Conservation (phyloP, 2,329 filamentous ascomycete genomes). For the Parafenestella ontariensis region DNA sequence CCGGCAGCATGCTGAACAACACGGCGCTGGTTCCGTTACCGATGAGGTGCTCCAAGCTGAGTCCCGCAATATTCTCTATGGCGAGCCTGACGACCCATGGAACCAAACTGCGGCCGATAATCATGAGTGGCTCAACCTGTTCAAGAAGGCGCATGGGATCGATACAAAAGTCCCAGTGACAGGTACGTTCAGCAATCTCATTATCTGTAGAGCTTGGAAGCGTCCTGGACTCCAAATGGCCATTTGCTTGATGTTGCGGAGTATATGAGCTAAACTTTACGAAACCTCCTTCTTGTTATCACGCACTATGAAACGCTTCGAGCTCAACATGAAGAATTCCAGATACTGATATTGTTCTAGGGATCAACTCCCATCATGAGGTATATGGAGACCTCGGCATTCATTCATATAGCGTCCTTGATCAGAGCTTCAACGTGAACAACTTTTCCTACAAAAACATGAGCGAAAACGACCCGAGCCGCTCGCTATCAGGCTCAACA, state of each 20-base stretch:
- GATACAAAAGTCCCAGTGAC: slow-evolving; percentile 11
- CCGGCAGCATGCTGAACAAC: slow-evolving; percentile 46
- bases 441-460: slow-evolving; percentile 30
- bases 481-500: slow-evolving; percentile 31
- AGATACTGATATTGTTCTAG: slow-evolving; percentile 3
- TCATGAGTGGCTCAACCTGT: slow-evolving; percentile 56
- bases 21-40: slow-evolving; percentile 49
- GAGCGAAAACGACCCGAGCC: slow-evolving; percentile 15
- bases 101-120: slow-evolving; percentile 52
- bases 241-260: too few relatives aligned
- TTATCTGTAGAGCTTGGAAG: neutral
- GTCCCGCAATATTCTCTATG: slow-evolving; percentile 57
- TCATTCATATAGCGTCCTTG: slow-evolving; percentile 24
- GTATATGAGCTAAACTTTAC: too few relatives aligned
- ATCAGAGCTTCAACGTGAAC: slow-evolving; percentile 38
- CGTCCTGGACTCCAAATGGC: neutral
- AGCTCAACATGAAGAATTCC: neutral
- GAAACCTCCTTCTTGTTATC: too few relatives aligned
- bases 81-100: slow-evolving; percentile 56
- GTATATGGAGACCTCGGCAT: slow-evolving; percentile 46
- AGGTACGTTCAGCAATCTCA: slow-evolving; percentile 8
- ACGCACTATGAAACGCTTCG: neutral
- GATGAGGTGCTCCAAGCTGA: slow-evolving; percentile 59
- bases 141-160: slow-evolving; percentile 58
- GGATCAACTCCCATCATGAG: slow-evolving; percentile 28